phyloP scores from a whole-genome alignment of 768 basidiomycete genomes.

The Pisolithus tinctorius region DNA sequence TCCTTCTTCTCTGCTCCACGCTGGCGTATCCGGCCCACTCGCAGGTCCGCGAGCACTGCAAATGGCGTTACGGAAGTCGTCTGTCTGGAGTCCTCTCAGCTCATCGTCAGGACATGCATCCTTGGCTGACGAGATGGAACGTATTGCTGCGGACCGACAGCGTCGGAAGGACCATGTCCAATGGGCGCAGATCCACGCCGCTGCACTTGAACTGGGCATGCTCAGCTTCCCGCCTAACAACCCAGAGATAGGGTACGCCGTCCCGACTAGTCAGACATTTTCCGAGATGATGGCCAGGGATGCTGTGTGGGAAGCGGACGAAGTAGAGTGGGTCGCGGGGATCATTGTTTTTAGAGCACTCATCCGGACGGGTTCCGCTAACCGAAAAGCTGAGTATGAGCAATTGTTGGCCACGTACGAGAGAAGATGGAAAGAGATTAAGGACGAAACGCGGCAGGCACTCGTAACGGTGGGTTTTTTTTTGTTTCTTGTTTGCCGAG shows the following conservation, averaged over 20 bases:
- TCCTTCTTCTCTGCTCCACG: conserved; percentile 41
- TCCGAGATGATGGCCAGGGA: conserved; percentile 59
- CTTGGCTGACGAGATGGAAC: conserved; percentile 55
- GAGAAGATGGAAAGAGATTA: conserved; percentile 64
- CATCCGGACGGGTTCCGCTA: conserved; percentile 46
- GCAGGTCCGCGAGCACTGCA: conserved; percentile 54
- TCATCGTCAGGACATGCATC: conserved; percentile 21
- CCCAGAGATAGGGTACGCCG: conserved; percentile 37
- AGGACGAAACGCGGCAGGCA: conserved; percentile 57
- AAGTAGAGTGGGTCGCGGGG: conserved; percentile 65
- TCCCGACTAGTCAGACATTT: conserved; percentile 38
- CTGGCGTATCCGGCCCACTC: conserved; percentile 47
- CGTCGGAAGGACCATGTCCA: conserved; percentile 58
- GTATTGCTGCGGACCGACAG: conserved; percentile 53
- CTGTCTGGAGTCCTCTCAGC: conserved; percentile 42
- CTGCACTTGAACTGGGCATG: conserved; percentile 54
- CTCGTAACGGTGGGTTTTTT: conserved; percentile 45
- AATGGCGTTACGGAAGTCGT: conserved; percentile 50
- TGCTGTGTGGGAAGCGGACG: conserved; percentile 59
- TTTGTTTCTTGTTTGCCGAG: not conserved
- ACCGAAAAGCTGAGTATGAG: conserved; percentile 49
- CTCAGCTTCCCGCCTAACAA: conserved; percentile 35
- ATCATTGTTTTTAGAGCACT: conserved; percentile 52
- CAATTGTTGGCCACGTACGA: conserved; percentile 52
- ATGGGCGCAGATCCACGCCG: conserved; percentile 62